Percentiles rank a stretch among this genome's conserved stretches.
Evolutionary conservation across 768 basidiomycete genomes (phyloP).

Genomic region (Artomyces pyxidatus): DNA sequence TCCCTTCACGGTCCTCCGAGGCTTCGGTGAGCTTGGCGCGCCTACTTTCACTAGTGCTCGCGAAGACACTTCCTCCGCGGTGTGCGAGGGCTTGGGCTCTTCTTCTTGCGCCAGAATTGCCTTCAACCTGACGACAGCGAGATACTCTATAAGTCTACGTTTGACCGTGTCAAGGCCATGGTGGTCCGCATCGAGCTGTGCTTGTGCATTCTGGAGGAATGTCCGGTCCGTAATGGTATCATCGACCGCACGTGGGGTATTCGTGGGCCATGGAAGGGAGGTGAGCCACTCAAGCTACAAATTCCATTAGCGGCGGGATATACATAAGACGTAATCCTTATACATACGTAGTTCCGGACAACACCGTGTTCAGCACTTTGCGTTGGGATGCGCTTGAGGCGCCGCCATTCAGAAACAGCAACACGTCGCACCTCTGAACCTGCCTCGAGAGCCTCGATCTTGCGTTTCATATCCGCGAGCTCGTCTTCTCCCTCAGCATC

Average conservation of each 20-base stretch:
- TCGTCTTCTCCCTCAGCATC: slow-evolving; percentile 79
- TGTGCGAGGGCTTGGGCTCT: slow-evolving; percentile 5
- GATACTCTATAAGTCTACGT: slow-evolving; percentile 83
- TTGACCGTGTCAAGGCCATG: slow-evolving; percentile 92
- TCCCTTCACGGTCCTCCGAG: slow-evolving; percentile 48
- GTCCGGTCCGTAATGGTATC: slow-evolving; percentile 40
- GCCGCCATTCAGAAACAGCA: slow-evolving; percentile 73
- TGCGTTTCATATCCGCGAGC: slow-evolving; percentile 63
- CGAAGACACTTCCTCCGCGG: slow-evolving; percentile 14
- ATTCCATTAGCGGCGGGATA: slow-evolving; percentile 2
- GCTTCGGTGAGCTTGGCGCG: slow-evolving; percentile 6
- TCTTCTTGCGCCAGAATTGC: slow-evolving; percentile 15
- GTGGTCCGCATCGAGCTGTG: slow-evolving; percentile 83
- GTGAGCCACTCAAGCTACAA: slow-evolving; percentile 84
- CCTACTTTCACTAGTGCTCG: slow-evolving; percentile 12
- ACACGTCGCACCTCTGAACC: slow-evolving; percentile 79
- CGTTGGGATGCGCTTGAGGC: slow-evolving; percentile 80
- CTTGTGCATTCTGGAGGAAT: slow-evolving; percentile 64
- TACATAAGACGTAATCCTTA: neutral
- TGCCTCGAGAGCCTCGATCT: slow-evolving; percentile 65
- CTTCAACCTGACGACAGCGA: slow-evolving; percentile 69
- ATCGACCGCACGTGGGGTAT: slow-evolving; percentile 21
- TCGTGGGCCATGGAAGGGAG: slow-evolving; percentile 73
- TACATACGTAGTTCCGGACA: slow-evolving; percentile 67
- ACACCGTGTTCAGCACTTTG: slow-evolving; percentile 90